A percentile compares a stretch with the other conserved stretches of the same genome.
phyloP scores from a whole-genome alignment of 352 stramenopile genomes.

The Pythium apleroticum region DNA sequence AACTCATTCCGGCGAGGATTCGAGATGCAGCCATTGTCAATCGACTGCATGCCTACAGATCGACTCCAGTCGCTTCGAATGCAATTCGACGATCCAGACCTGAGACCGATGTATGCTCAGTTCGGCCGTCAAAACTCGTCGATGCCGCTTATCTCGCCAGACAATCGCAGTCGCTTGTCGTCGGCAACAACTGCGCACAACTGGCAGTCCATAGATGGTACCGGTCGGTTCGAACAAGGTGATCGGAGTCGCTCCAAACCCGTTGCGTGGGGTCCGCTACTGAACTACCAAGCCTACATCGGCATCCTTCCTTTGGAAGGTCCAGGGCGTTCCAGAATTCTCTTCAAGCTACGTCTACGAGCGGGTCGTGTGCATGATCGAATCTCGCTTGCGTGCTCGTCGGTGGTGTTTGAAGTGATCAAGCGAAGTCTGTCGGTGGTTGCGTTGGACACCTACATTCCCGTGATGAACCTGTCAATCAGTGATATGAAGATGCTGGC shows the following conservation, averaged over 20 bases:
- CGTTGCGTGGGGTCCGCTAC: slow-evolving; percentile 50
- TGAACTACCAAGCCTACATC: slow-evolving; percentile 79
- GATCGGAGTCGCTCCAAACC: slow-evolving; percentile 42
- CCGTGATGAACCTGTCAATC: slow-evolving; percentile 87
- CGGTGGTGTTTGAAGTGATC: slow-evolving; percentile 87
- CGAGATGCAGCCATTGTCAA: slow-evolving; percentile 24
- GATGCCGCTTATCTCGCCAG: slow-evolving; percentile 40
- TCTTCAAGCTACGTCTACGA: slow-evolving; percentile 69
- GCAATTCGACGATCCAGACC: slow-evolving; percentile 53
- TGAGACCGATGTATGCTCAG: slow-evolving; percentile 66
- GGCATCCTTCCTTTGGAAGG: slow-evolving; percentile 52
- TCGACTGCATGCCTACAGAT: slow-evolving; percentile 49
- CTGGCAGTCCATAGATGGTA: slow-evolving; percentile 31
- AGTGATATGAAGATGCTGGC: slow-evolving; percentile 81
- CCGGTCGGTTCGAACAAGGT: slow-evolving; percentile 29
- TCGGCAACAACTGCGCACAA: slow-evolving; percentile 58
- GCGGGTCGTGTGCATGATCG: slow-evolving; percentile 72
- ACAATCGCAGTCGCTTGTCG: slow-evolving; percentile 64
- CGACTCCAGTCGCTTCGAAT: slow-evolving; percentile 68
- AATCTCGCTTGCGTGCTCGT: slow-evolving; percentile 68
- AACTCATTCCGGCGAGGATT: slow-evolving; percentile 23
- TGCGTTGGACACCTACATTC: slow-evolving; percentile 88
- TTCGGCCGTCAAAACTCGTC: slow-evolving; percentile 43
- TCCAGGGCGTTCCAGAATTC: slow-evolving; percentile 38
- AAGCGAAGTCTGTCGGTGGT: slow-evolving; percentile 88